Evolutionary conservation across 2,329 filamentous ascomycete genomes (phyloP), one percentile per base, ranked within the genome.

Genomic region (Trichoderma polysporum): DNA sequence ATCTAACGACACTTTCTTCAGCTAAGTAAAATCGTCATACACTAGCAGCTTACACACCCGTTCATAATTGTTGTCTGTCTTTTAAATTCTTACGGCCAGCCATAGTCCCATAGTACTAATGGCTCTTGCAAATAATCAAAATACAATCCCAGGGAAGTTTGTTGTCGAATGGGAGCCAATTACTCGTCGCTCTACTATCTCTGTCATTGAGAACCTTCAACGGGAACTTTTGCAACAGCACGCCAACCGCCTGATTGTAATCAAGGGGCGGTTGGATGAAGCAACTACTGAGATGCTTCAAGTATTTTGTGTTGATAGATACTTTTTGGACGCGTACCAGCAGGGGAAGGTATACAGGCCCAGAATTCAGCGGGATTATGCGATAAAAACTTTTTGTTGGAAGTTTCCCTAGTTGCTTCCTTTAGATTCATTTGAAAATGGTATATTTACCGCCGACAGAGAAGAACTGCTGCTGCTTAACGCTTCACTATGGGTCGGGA

Each of bases 241-340:
- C 12, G 2, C 12, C 13, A 13, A 13, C 37, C 6, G 6, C 12
- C 12, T 39, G 37, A 13, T 13, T 17, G 12, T 39, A 17, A 39
- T 39, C 12, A 2, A 4, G 17, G 37, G 37, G 2, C 6, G 2
- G 12, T 39, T 39, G 12, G 37, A 39, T 13, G 37, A 39, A 39
- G 37, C 37, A 17, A 47, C 45, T 6, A 13, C 22, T 2, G 63
- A 69, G n/a, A 41, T 57, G 8, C 52, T 70, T 29, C 17, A 49
- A 25, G 49, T 25, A 17, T 47, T 64, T 22, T 62, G 66, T 7
- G 49, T 70, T 5, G 69, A 69, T 19, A 39, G 13, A 22, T 57
- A 15, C 12, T 69, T 70, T 45, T 5, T 70, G 22, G 68, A 68
- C 3, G 64, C 62, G 5, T 58, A 68, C 56, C 47, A 31, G 2